These are phyloP conservation scores for Cardamine occulta DNA, from an alignment of 345 rosid species.

Conservation along the genomic window DNA sequence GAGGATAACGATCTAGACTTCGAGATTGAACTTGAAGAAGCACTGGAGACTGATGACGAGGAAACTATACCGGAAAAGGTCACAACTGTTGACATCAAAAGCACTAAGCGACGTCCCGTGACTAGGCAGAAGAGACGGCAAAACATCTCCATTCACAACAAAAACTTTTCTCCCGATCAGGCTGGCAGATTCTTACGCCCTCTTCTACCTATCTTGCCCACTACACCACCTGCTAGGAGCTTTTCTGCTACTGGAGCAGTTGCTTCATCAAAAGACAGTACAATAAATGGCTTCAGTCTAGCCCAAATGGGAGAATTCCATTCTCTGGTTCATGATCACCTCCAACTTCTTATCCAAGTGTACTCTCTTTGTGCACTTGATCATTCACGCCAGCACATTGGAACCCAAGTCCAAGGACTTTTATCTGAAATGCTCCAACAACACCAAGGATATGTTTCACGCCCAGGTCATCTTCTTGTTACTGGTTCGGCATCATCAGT, in stretches of 20 bases:
- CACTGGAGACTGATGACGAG: conserved; percentile 87
- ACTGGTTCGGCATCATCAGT: conserved; percentile 53
- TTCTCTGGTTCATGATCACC: conserved; percentile 81
- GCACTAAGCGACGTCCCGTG: conserved; percentile 60
- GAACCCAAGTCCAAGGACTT: conserved; percentile 70
- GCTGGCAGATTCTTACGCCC: conserved; percentile 76
- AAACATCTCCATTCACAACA: conserved; percentile 51
- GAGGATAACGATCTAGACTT: conserved; percentile 91
- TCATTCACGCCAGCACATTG: conserved; percentile 69
- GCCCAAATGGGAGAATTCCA: conserved; percentile 77
- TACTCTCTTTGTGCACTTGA: conserved; percentile 79
- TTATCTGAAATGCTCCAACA: conserved; percentile 68
- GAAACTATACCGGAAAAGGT: conserved; percentile 50
- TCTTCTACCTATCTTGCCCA: conserved; percentile 65
- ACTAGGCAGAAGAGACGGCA: conserved; percentile 84
- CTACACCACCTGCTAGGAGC: conserved; percentile 41
- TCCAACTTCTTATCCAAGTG: conserved; percentile 88
- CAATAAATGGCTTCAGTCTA: conserved; percentile 62
- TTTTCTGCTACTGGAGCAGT: conserved; percentile 45
- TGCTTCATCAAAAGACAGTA: conserved; percentile 42
- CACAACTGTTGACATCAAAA: conserved; percentile 36
- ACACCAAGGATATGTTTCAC: conserved; percentile 56
- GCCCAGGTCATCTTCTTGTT: conserved; percentile 56
- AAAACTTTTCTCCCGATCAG: conserved; percentile 60
- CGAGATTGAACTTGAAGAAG: conserved; percentile 92